Base-by-base conservation (phyloP, 2,329 filamentous ascomycete species). In the Pseudovirgaria hyperparasitica region DNA sequence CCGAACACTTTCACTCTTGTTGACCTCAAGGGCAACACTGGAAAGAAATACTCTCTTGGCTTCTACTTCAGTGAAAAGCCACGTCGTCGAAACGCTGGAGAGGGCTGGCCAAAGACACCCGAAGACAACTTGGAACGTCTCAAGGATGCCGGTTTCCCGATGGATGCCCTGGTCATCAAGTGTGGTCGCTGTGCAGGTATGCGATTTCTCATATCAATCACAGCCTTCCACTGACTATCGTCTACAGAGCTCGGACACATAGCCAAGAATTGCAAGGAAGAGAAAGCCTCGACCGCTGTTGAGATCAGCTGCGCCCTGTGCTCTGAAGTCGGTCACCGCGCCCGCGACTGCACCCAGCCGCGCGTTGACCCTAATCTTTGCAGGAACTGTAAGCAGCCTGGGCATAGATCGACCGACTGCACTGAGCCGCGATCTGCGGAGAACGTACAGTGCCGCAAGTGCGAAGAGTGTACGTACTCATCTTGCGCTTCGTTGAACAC, bases 251-350 rank as follows among this genome's bases (percentile, higher is more conserved):
- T 75, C 16, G 78, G 78, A 0, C 78, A 84, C 35, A 61, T 55
- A 16, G 40, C 57, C n/a, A 75, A 70, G 51, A 45, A 52, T 26
- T 84, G 78, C 45, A 59, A 64, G 3, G 33, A 47, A 0, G 70
- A 75, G 42, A 53, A 45, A 14, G 45, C 50, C 23, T 36, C 3
- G 54, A 64, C 21, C 42, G 51, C 9, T 40, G 61, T 19, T 1
- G 53, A 57, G 12, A 64, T 79, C 25, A 61, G 59, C 24, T 84
- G 78, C 47, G 67, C 60, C 55, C 76, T 82, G 54, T 82, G 78
- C 37, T 55, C 64, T 4, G 61, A 65, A 20, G 53, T 61, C 15
- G 76, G 76, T 7, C 77, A 82, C 41, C 74, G 76, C 31, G 55
- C 75, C 27, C 72, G 77, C 27, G 76, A 84, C 38, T 84, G 78